Percentiles rank a stretch among this genome's conserved stretches.
These are phyloP conservation scores for Brassica juncea DNA, from an alignment of 345 rosid genomes.

Conservation along the genomic window DNA sequence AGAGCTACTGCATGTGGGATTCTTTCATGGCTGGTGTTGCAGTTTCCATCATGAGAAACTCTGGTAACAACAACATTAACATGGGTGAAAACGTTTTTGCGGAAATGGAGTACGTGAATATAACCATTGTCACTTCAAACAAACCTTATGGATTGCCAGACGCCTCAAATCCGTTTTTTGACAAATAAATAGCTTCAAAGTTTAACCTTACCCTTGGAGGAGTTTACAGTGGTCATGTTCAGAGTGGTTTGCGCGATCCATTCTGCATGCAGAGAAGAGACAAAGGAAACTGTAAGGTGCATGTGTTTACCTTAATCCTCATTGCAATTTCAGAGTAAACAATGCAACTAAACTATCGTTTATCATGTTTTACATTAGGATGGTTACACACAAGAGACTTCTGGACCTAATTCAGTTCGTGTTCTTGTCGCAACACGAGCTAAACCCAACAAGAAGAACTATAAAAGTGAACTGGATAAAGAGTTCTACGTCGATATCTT, in stretches of 20 bases:
- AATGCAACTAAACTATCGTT: not conserved
- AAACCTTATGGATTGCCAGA: slow-evolving; percentile 67
- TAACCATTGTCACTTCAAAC: slow-evolving; percentile 85
- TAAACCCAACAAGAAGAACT: slow-evolving; percentile 53
- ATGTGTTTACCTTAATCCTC: not conserved
- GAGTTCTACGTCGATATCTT: slow-evolving; percentile 74
- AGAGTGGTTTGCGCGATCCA: slow-evolving; percentile 65
- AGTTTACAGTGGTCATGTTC: slow-evolving; percentile 90
- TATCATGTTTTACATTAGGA: slow-evolving; percentile 47
- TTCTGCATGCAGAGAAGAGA: slow-evolving; percentile 53
- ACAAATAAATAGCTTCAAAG: slow-evolving; percentile 54
- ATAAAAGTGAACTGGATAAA: slow-evolving; percentile 52
- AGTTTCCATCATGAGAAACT: slow-evolving; percentile 63
- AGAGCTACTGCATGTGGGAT: slow-evolving; percentile 96
- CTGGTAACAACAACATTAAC: slow-evolving; percentile 14
- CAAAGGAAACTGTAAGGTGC: slow-evolving; percentile 82
- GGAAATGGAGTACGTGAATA: slow-evolving; percentile 80
- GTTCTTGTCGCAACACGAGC: slow-evolving; percentile 82
- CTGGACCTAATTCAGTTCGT: slow-evolving; percentile 58
- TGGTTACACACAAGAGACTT: slow-evolving; percentile 71
- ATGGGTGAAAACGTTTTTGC: slow-evolving; percentile 71
- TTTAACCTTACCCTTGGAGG: slow-evolving; percentile 60
- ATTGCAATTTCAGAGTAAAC: not conserved
- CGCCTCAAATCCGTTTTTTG: slow-evolving; percentile 81
- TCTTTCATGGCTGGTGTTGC: slow-evolving; percentile 84